phyloP scores from a whole-genome alignment of 2,329 filamentous ascomycete species.

The Xylariaceae sp. region DNA sequence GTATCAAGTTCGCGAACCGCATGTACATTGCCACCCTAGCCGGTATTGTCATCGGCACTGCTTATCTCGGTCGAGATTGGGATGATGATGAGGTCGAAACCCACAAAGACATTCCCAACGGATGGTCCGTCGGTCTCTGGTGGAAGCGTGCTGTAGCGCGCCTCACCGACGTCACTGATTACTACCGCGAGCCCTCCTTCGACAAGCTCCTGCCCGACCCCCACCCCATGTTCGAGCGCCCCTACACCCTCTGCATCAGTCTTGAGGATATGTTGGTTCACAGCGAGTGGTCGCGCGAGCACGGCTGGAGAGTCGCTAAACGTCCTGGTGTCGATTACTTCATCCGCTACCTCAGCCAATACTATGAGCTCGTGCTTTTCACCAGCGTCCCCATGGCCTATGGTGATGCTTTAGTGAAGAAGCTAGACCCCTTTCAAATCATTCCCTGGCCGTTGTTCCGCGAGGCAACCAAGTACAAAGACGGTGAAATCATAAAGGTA shows the following conservation, averaged over 20 bases:
- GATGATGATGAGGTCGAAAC: conserved; percentile 68
- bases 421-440: conserved; percentile 91
- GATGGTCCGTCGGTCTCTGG: conserved; percentile 72
- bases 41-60: conserved; percentile 52
- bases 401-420: conserved; percentile 83
- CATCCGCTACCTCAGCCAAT: conserved; percentile 90
- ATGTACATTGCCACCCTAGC: conserved; percentile 62
- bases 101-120: conserved; percentile 71
- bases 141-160: conserved; percentile 78
- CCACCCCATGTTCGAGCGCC: conserved; percentile 74
- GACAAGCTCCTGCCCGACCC: conserved; percentile 84
- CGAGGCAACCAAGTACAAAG: conserved; percentile 95
- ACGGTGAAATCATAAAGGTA: conserved; percentile 95
- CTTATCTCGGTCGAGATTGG: conserved; percentile 87
- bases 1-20: conserved; percentile 71
- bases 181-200: conserved; percentile 95
- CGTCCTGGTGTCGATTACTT: conserved; percentile 96
- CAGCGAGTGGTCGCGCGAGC: conserved; percentile 89
- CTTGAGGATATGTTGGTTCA: conserved; percentile 92
- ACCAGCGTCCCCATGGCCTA: conserved; percentile 81
- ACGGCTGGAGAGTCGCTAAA: conserved; percentile 94
- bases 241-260: conserved; percentile 88
- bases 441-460: conserved; percentile 93
- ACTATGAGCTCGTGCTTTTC: conserved; percentile 97
- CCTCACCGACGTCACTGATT: conserved; percentile 70